These are phyloP conservation scores for Ulota crispa DNA, from an alignment of 225 moss, liverwort and hornwort genomes.

Conservation along the genomic window DNA sequence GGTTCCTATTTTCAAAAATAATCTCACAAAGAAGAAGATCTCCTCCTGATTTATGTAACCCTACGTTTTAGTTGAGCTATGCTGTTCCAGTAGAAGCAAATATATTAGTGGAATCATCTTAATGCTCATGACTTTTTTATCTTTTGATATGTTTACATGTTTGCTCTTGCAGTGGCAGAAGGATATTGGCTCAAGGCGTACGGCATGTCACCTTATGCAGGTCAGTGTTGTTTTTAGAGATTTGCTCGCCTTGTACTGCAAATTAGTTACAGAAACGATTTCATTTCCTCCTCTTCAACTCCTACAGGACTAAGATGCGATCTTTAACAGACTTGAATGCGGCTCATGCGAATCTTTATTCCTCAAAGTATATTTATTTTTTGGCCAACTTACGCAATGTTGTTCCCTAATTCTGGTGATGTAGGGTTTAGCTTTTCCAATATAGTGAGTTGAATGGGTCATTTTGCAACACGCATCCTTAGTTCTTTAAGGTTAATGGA, in stretches of 20 bases:
- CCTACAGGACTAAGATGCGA: too few species aligned
- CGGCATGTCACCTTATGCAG: slow-evolving; percentile 91
- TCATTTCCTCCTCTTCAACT: neutral
- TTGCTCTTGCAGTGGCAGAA: slow-evolving; percentile 76
- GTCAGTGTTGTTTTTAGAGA: slow-evolving; percentile 34
- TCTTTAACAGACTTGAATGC: too few species aligned
- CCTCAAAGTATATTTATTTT: too few species aligned
- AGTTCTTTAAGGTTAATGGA: neutral
- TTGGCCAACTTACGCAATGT: too few species aligned
- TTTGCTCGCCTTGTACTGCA: neutral
- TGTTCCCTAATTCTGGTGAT: too few species aligned
- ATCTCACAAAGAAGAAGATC: neutral
- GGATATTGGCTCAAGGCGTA: slow-evolving; percentile 85
- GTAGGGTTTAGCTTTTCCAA: too few species aligned
- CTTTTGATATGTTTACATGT: neutral
- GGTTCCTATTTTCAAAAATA: neutral
- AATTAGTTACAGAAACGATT: neutral
- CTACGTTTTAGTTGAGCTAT: neutral
- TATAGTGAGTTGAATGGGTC: too few species aligned
- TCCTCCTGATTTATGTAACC: neutral
- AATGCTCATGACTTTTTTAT: neutral
- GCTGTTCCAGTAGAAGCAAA: neutral
- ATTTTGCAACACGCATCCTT: too few species aligned
- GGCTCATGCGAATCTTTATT: too few species aligned
- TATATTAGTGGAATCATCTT: neutral